Conservation (phyloP, 495 filamentous ascomycete genomes). For the Talaromyces ruber region DNA sequence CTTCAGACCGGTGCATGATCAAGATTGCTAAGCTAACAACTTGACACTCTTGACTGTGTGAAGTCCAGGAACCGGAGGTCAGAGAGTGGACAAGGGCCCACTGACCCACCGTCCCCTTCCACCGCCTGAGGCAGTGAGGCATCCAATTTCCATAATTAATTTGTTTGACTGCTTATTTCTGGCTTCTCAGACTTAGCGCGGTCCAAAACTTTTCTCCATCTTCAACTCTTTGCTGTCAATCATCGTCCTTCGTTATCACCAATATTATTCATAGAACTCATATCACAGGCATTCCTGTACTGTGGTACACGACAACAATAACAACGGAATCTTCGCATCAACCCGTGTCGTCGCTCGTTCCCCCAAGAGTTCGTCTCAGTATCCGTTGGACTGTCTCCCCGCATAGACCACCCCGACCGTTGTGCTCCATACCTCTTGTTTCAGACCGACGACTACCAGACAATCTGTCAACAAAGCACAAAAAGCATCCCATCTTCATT, state of each 20-base stretch:
- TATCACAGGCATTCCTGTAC: background rate
- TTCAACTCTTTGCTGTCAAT: background rate
- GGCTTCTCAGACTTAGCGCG: background rate
- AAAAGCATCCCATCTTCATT: background rate
- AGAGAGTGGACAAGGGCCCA: background rate
- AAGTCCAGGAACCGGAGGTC: background rate
- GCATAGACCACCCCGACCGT: background rate
- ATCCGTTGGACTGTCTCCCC: background rate
- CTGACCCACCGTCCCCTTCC: background rate
- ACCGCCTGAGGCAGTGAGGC: background rate
- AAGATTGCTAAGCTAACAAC: background rate
- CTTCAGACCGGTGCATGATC: background rate
- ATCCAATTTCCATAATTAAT: background rate
- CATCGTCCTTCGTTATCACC: background rate
- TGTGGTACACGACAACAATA: background rate
- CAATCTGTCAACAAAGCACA: background rate
- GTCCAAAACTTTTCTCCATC: background rate
- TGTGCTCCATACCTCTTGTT: background rate
- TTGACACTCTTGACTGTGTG: background rate
- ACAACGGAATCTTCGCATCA: background rate
- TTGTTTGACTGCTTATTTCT: background rate
- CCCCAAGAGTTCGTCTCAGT: background rate
- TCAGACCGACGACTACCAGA: background rate
- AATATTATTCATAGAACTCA: background rate
- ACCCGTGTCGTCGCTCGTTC: background rate